phyloP scores from a whole-genome alignment of 345 rosid genomes.

The Populus davidiana region DNA sequence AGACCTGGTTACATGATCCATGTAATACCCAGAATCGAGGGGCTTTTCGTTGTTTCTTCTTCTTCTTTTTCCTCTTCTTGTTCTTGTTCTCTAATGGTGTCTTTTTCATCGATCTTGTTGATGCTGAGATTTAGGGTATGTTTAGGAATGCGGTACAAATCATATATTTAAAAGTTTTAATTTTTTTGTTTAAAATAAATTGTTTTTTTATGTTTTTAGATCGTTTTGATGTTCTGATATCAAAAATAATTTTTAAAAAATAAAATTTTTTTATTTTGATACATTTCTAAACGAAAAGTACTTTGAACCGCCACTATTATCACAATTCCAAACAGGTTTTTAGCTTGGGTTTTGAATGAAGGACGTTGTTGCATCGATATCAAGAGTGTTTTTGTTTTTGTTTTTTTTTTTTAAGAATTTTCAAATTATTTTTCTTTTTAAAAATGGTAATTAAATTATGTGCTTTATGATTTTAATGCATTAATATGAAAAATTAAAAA shows the following conservation, averaged over 20 bases:
- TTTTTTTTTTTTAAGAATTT: no score
- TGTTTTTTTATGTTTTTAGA: no score
- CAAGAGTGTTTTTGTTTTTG: no score
- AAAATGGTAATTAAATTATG: no score
- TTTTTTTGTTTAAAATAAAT: no score
- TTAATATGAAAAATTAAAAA: no score
- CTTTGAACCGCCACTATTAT: fast-evolving
- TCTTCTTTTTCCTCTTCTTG: conserved; percentile 12
- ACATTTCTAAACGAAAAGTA: fast-evolving
- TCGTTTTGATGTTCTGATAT: fast-evolving
- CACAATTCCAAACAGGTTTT: fast-evolving
- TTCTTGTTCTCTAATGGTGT: conserved; percentile 41
- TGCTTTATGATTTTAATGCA: no score
- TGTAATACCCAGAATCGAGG: conserved; percentile 48
- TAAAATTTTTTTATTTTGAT: no score
- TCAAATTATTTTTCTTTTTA: no score
- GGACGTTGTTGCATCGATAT: no score
- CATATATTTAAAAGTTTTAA: fast-evolving
- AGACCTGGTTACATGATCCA: conserved; percentile 67
- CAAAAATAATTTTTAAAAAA: no score
- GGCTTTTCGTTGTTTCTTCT: conserved; percentile 16
- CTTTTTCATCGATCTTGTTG: conserved; percentile 73
- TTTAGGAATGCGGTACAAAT: fast-evolving
- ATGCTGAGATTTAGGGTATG: no score
- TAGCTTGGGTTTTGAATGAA: background rate